Evolutionary conservation across 108 stramenopile genomes (phyloP).

Genomic region (Nitzschia palea): DNA sequence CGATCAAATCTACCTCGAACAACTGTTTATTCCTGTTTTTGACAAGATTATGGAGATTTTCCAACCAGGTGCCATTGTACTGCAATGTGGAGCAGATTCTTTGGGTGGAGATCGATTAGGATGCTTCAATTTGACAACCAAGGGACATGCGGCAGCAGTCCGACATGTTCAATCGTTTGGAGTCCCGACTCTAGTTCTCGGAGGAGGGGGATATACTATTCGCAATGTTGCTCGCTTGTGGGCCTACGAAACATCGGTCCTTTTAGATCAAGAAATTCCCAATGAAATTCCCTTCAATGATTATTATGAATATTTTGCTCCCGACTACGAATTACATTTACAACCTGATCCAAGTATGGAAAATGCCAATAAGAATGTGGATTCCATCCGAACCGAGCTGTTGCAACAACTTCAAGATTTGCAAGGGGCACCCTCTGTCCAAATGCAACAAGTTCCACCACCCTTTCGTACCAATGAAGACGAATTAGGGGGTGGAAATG

Average conservation of each 20-base stretch:
- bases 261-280: conserved; percentile 67
- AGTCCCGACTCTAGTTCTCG: conserved; percentile 95
- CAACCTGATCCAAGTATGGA: conserved; percentile 76
- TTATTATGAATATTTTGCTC: conserved; percentile 99
- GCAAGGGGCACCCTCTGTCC: conserved; percentile 91
- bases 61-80: conserved; percentile 95
- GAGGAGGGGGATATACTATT: conserved; percentile 99
- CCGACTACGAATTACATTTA: conserved; percentile 96
- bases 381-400: conserved; percentile 68
- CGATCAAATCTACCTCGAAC: conserved; percentile 82
- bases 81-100: conserved; percentile 99
- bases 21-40: conserved; percentile 96
- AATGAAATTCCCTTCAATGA: conserved; percentile 99
- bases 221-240: conserved; percentile 98
- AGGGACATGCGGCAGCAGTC: conserved; percentile 93
- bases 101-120: conserved; percentile 98
- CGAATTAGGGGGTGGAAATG: too few species aligned
- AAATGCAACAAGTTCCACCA: conserved; percentile 91
- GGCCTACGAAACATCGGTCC: conserved; percentile 95
- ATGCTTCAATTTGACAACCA: conserved; percentile 96
- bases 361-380: conserved; percentile 84
- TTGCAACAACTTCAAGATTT: conserved; percentile 80
- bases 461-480: conserved; percentile 57
- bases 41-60: conserved; percentile 97
- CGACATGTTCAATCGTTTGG: conserved; percentile 88